Base-by-base conservation (phyloP, 331 rosid species). In the Malus hybrid region DNA sequence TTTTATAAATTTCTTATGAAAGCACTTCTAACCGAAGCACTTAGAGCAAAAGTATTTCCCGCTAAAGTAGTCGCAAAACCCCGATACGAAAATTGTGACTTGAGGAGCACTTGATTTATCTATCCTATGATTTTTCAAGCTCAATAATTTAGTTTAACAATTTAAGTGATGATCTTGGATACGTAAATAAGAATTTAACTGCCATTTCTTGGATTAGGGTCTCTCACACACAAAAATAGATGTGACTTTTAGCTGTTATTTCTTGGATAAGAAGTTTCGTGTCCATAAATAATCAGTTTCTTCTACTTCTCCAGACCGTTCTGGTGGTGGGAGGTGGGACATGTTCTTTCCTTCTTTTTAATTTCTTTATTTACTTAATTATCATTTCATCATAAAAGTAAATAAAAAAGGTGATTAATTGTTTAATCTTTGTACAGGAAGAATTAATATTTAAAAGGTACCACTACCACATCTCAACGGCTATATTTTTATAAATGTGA, bases 401-500 rank as follows among this genome's bases (percentile, higher is more conserved):
- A 60, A 11, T 20, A 6, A 12, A 11, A 59, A 60, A 10, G 4
- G 27, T 6, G 33, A 54, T 52, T 69, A 50, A 18, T 76, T 33
- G 12, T 6, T 70, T 34, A 78, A 71, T 36, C 31, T 22, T n/a
- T 77, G 84, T 76, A 44, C 81, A 54, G 83, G 19, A 57, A 66
- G 72, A 74, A 52, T 27, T 34, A 39, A 27, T 74, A 73, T 34
- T 80, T 70, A 31, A 79, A 70, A 70, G 28, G 14, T 50, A 54
- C 18, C 34, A 52, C 24, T 44, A 44, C 32, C 28, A 14, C 29
- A 52, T 60, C 83, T 22, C 85, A 88, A 88, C 93, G 93, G 93
- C 91, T 90, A 86, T 60, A 81, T 61, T 67, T 81, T 46, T 44
- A 44, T 11, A 11, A 11, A 79, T 80, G 74, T 82, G 86, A 85